Evolutionary conservation across 1,139 yeast species (phyloP).

Genomic region (Suhomyces panamericanus): DNA sequence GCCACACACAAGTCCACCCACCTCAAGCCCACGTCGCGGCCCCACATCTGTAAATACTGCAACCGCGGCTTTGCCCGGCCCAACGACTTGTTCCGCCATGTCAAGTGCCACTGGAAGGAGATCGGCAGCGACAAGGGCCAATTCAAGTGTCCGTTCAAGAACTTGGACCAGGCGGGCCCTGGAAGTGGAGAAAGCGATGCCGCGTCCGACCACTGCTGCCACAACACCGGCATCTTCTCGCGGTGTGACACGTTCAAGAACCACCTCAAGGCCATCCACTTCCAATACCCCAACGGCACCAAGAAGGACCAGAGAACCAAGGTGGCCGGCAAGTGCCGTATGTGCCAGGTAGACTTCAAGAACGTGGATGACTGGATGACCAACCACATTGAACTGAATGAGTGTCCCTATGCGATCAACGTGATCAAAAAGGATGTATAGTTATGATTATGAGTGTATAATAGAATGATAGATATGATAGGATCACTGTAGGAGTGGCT

Average conservation of each 20-base stretch:
- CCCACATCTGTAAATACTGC: constrained; percentile 76
- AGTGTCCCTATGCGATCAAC: constrained; percentile 41
- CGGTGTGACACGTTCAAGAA: constrained; percentile 91
- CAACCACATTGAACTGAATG: constrained; percentile 63
- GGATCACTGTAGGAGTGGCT: background rate
- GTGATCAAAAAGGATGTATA: constrained; percentile 12
- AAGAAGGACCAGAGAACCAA: constrained; percentile 71
- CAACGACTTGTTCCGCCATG: constrained; percentile 81
- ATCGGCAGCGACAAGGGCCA: constrained; percentile 52
- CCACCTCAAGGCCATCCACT: constrained; percentile 86
- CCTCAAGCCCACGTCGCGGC: constrained; percentile 68
- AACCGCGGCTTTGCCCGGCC: constrained; percentile 85
- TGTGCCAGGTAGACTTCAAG: constrained; percentile 63
- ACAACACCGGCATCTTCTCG: constrained; percentile 78
- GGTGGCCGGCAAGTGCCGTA: constrained; percentile 73
- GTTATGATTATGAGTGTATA: constrained; percentile 10
- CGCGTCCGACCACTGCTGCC: constrained; percentile 56
- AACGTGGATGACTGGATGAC: constrained; percentile 80
- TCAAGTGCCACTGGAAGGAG: constrained; percentile 79
- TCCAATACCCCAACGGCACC: constrained; percentile 85
- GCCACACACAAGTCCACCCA: constrained; percentile 88
- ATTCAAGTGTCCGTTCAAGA: constrained; percentile 48
- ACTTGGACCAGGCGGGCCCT: constrained; percentile 9
- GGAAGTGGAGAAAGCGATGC: constrained; percentile 8
- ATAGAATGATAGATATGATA: constrained; percentile 7